phyloP scores from a whole-genome alignment of 148 eudicot genomes.

The Dianthus caryophyllus region DNA sequence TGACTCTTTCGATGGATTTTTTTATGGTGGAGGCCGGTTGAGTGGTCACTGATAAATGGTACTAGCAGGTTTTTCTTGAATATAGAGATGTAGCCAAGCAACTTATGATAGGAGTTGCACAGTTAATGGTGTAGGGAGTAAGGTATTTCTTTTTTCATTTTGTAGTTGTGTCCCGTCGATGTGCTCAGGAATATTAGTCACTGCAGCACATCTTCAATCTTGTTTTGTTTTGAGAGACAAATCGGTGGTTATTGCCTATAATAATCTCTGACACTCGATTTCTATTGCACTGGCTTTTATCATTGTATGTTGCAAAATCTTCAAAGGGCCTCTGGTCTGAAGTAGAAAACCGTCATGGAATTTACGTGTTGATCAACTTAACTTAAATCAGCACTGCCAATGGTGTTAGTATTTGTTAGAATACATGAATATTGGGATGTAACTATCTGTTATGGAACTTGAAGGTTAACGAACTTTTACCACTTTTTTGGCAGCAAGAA shows the following conservation, averaged over 20 bases:
- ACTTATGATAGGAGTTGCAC: background rate
- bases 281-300: too few species aligned
- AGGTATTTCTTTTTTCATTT: background rate
- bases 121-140: background rate
- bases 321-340: background rate
- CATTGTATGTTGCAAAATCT: too few species aligned
- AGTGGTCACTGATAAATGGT: background rate
- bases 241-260: background rate
- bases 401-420: background rate
- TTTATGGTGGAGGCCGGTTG: background rate
- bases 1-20: background rate
- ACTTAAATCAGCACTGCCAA: background rate
- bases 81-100: background rate
- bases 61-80: background rate
- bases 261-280: too few species aligned
- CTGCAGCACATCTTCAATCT: background rate
- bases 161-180: background rate
- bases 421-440: background rate
- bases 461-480: background rate
- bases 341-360: background rate
- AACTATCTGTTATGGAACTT: conserved; percentile 4
- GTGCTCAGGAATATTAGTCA: background rate
- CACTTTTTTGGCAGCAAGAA: conserved; percentile 49
- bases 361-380: background rate
- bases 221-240: background rate